Percentiles rank a stretch among this genome's conserved stretches.
Evolutionary conservation across 2,329 filamentous ascomycete species (phyloP).

Genomic region (Fusarium tupiense): DNA sequence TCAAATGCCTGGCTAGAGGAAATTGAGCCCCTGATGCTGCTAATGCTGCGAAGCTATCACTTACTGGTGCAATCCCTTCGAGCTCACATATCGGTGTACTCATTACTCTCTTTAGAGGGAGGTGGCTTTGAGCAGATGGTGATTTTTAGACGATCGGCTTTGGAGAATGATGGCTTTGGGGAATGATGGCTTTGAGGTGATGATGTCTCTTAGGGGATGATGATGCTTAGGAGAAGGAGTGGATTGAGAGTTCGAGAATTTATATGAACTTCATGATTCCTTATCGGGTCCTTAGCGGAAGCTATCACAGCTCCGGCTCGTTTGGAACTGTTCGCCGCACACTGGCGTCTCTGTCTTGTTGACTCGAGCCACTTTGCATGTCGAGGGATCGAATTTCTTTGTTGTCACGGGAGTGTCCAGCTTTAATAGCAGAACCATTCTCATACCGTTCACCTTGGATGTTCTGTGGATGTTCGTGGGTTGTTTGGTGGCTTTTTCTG

Average conservation of each 20-base stretch:
- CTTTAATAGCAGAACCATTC: not conserved
- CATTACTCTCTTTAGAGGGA: not conserved
- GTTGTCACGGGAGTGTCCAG: not conserved
- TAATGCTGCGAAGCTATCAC: not conserved
- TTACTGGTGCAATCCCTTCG: not conserved
- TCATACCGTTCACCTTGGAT: accelerated
- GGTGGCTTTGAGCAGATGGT: not conserved
- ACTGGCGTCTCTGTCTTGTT: not conserved
- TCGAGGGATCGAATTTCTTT: not conserved
- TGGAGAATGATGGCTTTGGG: not conserved
- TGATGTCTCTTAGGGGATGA: not conserved
- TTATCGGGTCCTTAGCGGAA: not conserved
- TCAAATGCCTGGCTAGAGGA: not conserved
- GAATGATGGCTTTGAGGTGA: not conserved
- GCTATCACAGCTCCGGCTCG: not conserved
- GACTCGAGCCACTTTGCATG: not conserved
- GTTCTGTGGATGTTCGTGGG: not conserved
- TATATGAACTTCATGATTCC: no score
- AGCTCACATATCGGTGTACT: not conserved
- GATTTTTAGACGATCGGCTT: not conserved
- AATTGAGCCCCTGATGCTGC: not conserved
- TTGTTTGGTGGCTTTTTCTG: accelerated
- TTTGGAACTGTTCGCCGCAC: not conserved
- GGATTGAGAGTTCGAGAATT: no score
- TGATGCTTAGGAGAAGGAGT: not conserved